Base-by-base conservation (phyloP, 257 asterid species). In the Echites panduratus region DNA sequence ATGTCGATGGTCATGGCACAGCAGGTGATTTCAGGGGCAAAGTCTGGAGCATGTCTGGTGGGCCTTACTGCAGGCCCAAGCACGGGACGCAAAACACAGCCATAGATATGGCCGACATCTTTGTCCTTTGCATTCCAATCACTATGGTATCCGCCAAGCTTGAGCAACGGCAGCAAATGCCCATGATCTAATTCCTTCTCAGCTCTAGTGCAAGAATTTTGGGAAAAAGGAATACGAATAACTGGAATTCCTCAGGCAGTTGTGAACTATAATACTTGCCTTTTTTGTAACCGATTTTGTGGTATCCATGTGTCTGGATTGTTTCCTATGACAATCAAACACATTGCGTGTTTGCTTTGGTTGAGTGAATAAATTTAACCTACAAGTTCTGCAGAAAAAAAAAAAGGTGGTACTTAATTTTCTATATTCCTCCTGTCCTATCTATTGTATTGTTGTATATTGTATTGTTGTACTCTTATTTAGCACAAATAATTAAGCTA, bases 21-120 rank as follows among this genome's bases (percentile, higher is more conserved):
- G n/a, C n/a, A n/a, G n/a, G n/a, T n/a, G n/a, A n/a, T n/a, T n/a
- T n/a, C n/a, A n/a, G n/a, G n/a, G n/a, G n/a, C n/a, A n/a, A n/a
- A n/a, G 99, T 94, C 1, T 94, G 98, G 98, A 94, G 90, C 70
- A 75, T 89, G 87, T 70, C 90, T 9, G 98, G 99, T n/a, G 99
- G 99, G 59, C 89, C 99, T 52, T 56, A 91, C 84, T 94, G 99
- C 87, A 82, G 97, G 66, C 99, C 99, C 66, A 78, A 78, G 74
- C 96, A 94, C 85, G 91, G 99, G 99, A 90, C 84, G 83, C 97
- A 98, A 72, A 94, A 94, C 83, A 94, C 98, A 16, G 98, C 97
- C 50, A 70, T 94, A 71, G 99, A 98, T 78, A 92, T 94, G 95
- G 70, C 80, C 72, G 99, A 97, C 75, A 83, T 94, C 84, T 78